phyloP scores from a whole-genome alignment of 371 early-diverging fungal species.

The Mucor piriformis region DNA sequence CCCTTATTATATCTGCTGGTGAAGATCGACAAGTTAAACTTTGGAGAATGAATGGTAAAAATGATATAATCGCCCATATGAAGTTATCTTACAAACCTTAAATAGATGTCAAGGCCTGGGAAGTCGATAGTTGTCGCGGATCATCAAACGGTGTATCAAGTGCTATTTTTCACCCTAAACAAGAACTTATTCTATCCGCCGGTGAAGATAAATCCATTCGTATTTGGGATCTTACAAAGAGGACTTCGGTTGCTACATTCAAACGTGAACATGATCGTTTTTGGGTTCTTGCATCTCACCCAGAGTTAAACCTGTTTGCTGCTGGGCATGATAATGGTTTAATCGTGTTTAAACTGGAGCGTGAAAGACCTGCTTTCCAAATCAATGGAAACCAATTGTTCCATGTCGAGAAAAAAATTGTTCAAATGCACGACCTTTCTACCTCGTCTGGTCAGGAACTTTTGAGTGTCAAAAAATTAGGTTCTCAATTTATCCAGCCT shows the following conservation, averaged over 20 bases:
- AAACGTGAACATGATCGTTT: slow-evolving; percentile 96
- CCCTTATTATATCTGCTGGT: slow-evolving; percentile 94
- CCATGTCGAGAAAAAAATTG: slow-evolving; percentile 81
- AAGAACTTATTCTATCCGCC: slow-evolving; percentile 90
- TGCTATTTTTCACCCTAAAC: slow-evolving; percentile 90
- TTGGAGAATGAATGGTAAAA: slow-evolving; percentile 94
- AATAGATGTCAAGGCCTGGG: slow-evolving; percentile 94
- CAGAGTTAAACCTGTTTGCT: slow-evolving; percentile 93
- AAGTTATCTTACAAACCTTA: too few relatives aligned
- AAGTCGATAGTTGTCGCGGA: slow-evolving; percentile 96
- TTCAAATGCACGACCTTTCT: slow-evolving; percentile 81
- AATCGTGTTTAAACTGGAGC: slow-evolving; percentile 95
- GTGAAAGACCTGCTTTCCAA: slow-evolving; percentile 91
- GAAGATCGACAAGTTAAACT: slow-evolving; percentile 99
- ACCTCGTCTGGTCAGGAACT: slow-evolving; percentile 76
- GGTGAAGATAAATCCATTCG: slow-evolving; percentile 98
- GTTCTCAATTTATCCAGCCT: slow-evolving; percentile 69
- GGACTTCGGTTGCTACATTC: slow-evolving; percentile 91
- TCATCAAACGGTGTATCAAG: slow-evolving; percentile 98
- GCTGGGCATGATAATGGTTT: slow-evolving; percentile 98
- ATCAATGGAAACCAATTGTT: slow-evolving; percentile 80
- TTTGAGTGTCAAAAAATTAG: slow-evolving; percentile 69
- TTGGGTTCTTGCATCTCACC: slow-evolving; percentile 96
- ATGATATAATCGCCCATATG: background rate
- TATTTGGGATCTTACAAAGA: slow-evolving; percentile 95